Percentiles rank a stretch among this genome's conserved stretches.
These are phyloP conservation scores for Cyclospora cayetanensis DNA, from an alignment of 169 alveolate species.

Conservation along the genomic window DNA sequence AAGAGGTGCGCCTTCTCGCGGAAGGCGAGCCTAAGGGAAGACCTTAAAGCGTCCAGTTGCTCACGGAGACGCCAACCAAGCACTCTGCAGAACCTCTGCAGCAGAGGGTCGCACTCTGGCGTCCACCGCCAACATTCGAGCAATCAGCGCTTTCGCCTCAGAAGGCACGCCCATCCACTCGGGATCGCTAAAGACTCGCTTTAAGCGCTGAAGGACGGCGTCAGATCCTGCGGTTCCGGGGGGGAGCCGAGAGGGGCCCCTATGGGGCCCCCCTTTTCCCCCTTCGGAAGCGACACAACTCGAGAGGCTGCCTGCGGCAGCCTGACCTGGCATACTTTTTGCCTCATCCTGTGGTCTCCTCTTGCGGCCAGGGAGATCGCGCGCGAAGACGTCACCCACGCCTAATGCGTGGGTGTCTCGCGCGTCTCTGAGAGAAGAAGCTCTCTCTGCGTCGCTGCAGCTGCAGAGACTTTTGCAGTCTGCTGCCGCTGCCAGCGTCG, in stretches of 20 bases:
- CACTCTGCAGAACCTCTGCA: neutral
- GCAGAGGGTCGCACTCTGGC: neutral
- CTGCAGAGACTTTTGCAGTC: neutral
- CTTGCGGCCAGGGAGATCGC: neutral
- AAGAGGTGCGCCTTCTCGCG: too few relatives aligned
- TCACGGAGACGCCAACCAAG: neutral
- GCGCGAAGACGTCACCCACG: too few relatives aligned
- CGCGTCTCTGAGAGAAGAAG: too few relatives aligned
- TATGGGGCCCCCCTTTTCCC: neutral
- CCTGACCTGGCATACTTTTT: too few relatives aligned
- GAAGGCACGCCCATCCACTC: neutral
- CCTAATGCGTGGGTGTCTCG: too few relatives aligned
- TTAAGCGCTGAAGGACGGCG: neutral
- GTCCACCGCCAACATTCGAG: neutral
- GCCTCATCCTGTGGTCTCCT: neutral
- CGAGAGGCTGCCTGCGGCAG: too few relatives aligned
- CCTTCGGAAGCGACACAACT: neutral
- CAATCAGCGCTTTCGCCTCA: neutral
- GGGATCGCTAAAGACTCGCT: neutral
- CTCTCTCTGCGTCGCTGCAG: neutral
- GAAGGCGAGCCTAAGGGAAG: too few relatives aligned
- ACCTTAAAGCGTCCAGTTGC: too few relatives aligned
- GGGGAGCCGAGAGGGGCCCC: neutral
- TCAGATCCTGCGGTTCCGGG: neutral
- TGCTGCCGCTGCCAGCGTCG: neutral